These are phyloP conservation scores for Geosmithia flava DNA, from an alignment of 2,329 filamentous ascomycete species.

Conservation along the genomic window DNA sequence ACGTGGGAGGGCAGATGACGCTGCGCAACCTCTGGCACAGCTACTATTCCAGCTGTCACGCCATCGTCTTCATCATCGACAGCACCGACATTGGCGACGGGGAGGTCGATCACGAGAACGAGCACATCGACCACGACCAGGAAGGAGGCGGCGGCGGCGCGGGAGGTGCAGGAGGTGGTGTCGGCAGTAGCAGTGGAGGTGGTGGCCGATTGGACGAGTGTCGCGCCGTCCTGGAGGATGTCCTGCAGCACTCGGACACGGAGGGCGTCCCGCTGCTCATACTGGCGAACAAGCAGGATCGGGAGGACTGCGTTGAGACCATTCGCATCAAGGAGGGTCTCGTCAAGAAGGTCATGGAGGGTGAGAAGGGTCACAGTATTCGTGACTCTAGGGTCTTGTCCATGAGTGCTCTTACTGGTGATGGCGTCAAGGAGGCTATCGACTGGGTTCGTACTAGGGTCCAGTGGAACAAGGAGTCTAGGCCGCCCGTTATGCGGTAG, in stretches of 20 bases:
- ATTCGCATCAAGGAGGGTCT: slow-evolving; percentile 95
- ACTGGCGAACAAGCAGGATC: slow-evolving; percentile 93
- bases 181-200: too few relatives aligned
- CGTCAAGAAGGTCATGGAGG: slow-evolving; percentile 90
- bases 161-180: too few relatives aligned
- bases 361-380: slow-evolving; percentile 75
- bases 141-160: too few relatives aligned
- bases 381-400: slow-evolving; percentile 86
- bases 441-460: slow-evolving; percentile 90
- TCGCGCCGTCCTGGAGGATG: slow-evolving; percentile 75
- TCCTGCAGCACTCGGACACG: slow-evolving; percentile 76
- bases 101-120: slow-evolving; percentile 31
- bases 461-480: slow-evolving; percentile 90
- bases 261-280: slow-evolving; percentile 87
- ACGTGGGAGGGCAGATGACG: slow-evolving; percentile 85
- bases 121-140: slow-evolving; percentile 8
- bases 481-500: slow-evolving; percentile 86
- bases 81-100: slow-evolving; percentile 86
- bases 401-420: slow-evolving; percentile 77
- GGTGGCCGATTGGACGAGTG: slow-evolving; percentile 69
- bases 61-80: slow-evolving; percentile 96
- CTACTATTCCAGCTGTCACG: slow-evolving; percentile 89
- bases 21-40: slow-evolving; percentile 88
- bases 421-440: slow-evolving; percentile 87
- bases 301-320: slow-evolving; percentile 95